Conservation (phyloP, 2,329 filamentous ascomycete species). For the Aurifilum marmelostoma region DNA sequence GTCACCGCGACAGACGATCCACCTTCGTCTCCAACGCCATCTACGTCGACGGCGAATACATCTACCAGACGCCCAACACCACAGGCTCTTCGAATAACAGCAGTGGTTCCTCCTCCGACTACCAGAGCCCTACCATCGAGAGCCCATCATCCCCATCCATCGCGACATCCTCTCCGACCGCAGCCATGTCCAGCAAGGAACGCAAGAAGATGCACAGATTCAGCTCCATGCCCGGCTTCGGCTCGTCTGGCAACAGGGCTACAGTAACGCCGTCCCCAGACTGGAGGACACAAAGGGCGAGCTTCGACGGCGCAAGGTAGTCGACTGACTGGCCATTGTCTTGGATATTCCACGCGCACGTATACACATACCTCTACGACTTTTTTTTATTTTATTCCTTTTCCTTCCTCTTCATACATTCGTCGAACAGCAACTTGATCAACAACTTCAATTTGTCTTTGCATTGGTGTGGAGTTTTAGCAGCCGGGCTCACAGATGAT, state of each 20-base stretch:
- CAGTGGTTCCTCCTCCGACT: constrained; percentile 37
- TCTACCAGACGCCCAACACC: constrained; percentile 70
- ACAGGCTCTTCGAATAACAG: constrained; percentile 58
- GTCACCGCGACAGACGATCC: constrained; percentile 80
- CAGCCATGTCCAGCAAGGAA: constrained; percentile 40
- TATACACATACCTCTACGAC: not conserved
- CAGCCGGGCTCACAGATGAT: not conserved
- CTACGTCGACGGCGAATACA: constrained; percentile 95
- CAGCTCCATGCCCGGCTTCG: constrained; percentile 60
- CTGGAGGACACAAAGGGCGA: constrained; percentile 45
- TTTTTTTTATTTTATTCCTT: too few species aligned
- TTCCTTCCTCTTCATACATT: too few species aligned
- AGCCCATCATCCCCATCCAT: constrained; percentile 34
- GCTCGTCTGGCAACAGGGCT: constrained; percentile 44
- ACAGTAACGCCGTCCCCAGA: constrained; percentile 39
- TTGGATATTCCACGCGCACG: not conserved
- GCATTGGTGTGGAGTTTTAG: constrained; percentile 6
- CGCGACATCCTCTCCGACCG: constrained; percentile 34
- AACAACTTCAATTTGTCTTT: not conserved
- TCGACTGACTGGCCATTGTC: not conserved
- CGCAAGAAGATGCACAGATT: constrained; percentile 57
- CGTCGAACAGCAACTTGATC: not conserved
- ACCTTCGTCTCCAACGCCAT: constrained; percentile 87
- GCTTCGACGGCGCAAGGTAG: constrained; percentile 27
- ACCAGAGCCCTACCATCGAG: constrained; percentile 43